Conservation (phyloP, 2,329 filamentous ascomycete genomes). For the Fusarium sterilihyphosum region DNA sequence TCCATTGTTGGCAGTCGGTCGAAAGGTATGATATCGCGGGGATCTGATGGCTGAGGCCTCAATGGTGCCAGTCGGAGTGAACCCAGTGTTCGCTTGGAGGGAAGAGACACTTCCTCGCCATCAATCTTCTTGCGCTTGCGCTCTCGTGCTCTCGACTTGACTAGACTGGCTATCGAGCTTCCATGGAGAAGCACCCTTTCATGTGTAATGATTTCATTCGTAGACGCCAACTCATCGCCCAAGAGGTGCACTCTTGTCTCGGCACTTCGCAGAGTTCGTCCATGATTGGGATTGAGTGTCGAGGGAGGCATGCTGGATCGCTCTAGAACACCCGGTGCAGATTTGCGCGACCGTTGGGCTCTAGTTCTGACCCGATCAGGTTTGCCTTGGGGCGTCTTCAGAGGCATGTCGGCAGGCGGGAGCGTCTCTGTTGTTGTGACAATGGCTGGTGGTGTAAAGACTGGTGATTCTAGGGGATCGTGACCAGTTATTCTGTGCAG, state of each 20-base stretch:
- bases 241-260: conserved; percentile 6
- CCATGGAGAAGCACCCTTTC: conserved; percentile 2
- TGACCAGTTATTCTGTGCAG: conserved; percentile 50
- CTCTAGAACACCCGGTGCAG: conserved; percentile 51
- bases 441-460: conserved; percentile 24
- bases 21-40: conserved; percentile 18
- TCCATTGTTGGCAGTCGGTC: conserved; percentile 39
- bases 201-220: not conserved
- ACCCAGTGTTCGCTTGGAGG: conserved; percentile 26
- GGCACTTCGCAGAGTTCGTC: conserved; percentile 41
- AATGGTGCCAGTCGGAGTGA: conserved; percentile 45
- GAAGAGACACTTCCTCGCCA: conserved; percentile 49
- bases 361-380: conserved; percentile 38
- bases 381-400: conserved; percentile 15
- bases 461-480: conserved; percentile 25
- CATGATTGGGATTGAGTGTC: conserved; percentile 52
- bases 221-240: not conserved
- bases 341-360: conserved; percentile 51
- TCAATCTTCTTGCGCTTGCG: conserved; percentile 59
- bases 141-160: conserved; percentile 59
- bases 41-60: conserved; percentile 35
- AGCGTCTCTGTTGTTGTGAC: conserved; percentile 1
- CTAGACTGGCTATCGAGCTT: conserved; percentile 61
- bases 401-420: not conserved
- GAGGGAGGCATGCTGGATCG: conserved; percentile 44